These are phyloP conservation scores for Phaeosphaeriaceae sp. DNA, from an alignment of 2,329 filamentous ascomycete species.

Conservation along the genomic window DNA sequence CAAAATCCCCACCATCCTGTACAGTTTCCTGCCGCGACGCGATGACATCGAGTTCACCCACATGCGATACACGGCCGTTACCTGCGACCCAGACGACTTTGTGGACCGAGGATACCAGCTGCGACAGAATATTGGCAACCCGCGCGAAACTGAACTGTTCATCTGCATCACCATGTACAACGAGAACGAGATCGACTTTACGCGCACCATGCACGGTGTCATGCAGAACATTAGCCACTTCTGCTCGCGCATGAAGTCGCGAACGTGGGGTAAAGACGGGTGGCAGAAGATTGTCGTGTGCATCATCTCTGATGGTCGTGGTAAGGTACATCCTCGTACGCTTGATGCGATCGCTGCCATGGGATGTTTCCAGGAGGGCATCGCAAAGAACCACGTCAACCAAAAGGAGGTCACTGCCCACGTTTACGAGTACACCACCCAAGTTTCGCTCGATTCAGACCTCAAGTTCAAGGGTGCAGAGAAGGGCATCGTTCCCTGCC, in stretches of 20 bases:
- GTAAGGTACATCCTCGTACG: slow-evolving; percentile 91
- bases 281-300: slow-evolving; percentile 99
- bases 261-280: slow-evolving; percentile 95
- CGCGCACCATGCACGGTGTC: slow-evolving; percentile 96
- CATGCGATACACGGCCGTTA: slow-evolving; percentile 99
- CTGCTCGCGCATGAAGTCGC: slow-evolving; percentile 87
- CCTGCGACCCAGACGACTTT: slow-evolving; percentile 95
- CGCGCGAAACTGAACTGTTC: slow-evolving; percentile 91
- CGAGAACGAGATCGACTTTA: slow-evolving; percentile 95
- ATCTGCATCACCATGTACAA: slow-evolving; percentile 99
- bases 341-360: slow-evolving; percentile 94
- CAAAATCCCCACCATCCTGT: slow-evolving; percentile 97
- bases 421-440: slow-evolving; percentile 98
- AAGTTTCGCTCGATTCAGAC: slow-evolving; percentile 93
- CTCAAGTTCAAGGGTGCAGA: slow-evolving; percentile 99
- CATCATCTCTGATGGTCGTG: slow-evolving; percentile 91
- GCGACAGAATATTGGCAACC: slow-evolving; percentile 87
- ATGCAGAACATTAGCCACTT: slow-evolving; percentile 99
- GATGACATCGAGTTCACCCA: slow-evolving; percentile 97
- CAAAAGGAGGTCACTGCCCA: slow-evolving; percentile 93
- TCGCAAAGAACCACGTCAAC: slow-evolving; percentile 98
- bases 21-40: slow-evolving; percentile 92
- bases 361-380: slow-evolving; percentile 97
- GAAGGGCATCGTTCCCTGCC: slow-evolving; percentile 97
- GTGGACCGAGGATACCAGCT: slow-evolving; percentile 88